Conservation (phyloP, 148 eudicot genomes). For the Oxyria digyna region DNA sequence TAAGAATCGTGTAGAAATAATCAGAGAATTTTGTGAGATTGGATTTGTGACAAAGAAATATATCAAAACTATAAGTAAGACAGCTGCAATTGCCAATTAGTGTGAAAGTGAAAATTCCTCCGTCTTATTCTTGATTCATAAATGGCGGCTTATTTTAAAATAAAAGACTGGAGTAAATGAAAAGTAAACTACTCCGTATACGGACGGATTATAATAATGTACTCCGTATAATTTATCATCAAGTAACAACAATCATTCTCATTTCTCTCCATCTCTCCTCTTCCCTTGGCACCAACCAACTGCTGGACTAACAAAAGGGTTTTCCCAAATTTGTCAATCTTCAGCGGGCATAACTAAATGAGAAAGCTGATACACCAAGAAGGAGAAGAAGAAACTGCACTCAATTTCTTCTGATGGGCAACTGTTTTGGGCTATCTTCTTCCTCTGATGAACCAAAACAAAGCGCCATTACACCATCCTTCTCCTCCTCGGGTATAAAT, state of each 20-base stretch:
- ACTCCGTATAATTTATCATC: not conserved
- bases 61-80: not conserved
- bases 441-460: not conserved
- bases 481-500: conserved; percentile 1
- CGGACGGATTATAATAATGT: no score
- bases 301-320: not conserved
- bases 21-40: not conserved
- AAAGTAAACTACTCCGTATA: not conserved
- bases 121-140: not conserved
- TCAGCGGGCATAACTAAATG: conserved; percentile 1
- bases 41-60: not conserved
- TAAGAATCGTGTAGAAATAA: not conserved
- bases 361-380: not conserved
- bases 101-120: not conserved
- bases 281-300: conserved; percentile 3
- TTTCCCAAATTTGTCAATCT: not conserved
- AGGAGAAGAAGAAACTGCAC: not conserved
- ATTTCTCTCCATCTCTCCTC: not conserved
- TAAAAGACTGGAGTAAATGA: not conserved
- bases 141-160: not conserved
- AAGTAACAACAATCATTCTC: not conserved
- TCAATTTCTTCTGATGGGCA: not conserved
- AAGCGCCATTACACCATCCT: conserved; percentile 7
- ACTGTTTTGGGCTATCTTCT: conserved; percentile 3
- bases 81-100: not conserved